Conservation (phyloP, 2,329 filamentous ascomycete species). For the Arthroderma sp. region DNA sequence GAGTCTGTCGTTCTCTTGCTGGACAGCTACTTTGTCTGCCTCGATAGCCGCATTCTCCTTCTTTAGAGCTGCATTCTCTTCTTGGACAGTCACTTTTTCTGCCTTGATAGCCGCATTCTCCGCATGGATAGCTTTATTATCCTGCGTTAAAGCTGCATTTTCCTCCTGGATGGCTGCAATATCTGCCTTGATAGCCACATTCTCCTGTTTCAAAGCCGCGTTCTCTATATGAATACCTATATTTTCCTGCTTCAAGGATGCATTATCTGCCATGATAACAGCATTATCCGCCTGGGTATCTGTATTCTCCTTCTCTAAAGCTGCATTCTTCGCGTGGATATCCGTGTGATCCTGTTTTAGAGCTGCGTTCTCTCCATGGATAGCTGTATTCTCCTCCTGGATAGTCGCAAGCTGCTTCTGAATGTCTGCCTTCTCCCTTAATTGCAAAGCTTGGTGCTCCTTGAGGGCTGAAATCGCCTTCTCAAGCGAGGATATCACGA, state of each 20-base stretch:
- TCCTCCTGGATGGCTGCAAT: not conserved
- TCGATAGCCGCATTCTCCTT: not conserved
- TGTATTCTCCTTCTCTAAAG: not conserved
- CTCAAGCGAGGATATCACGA: constrained; percentile 15
- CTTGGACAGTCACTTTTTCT: not conserved
- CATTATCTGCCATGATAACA: not conserved
- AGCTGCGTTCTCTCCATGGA: constrained; percentile 6
- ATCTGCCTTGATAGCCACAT: not conserved
- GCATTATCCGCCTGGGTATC: not conserved
- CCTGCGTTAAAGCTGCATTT: no score
- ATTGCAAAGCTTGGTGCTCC: constrained; percentile 7
- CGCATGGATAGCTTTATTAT: not conserved
- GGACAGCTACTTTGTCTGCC: not conserved
- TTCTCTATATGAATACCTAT: not conserved
- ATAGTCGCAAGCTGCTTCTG: constrained; percentile 1
- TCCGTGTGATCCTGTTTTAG: not conserved
- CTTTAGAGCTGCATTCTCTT: not conserved
- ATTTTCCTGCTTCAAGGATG: not conserved
- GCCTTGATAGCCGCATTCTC: not conserved
- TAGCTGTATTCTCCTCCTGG: not conserved
- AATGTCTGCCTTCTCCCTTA: constrained; percentile 1
- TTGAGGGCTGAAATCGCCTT: constrained; percentile 18
- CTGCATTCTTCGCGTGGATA: no score
- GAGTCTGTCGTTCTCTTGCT: not conserved
- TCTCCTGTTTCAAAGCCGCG: not conserved